These are phyloP conservation scores for Aphanocladium album DNA, from an alignment of 2,329 filamentous ascomycete species.

Conservation along the genomic window DNA sequence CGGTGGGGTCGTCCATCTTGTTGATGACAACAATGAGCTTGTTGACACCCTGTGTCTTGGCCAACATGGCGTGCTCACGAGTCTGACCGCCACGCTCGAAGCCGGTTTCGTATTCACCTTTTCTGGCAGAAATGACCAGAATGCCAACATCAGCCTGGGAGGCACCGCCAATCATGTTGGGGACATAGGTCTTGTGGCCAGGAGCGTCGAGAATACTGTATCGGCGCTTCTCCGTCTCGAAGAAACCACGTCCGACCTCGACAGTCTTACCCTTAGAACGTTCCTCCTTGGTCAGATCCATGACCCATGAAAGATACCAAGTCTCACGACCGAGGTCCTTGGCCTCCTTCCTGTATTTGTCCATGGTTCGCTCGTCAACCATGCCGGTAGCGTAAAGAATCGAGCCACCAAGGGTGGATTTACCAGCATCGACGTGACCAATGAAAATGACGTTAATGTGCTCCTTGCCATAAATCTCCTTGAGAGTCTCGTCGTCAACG, in stretches of 20 bases:
- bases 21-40: constrained; percentile 93
- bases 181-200: constrained; percentile 96
- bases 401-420: constrained; percentile 90
- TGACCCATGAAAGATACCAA: constrained; percentile 98
- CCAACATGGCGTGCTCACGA: constrained; percentile 93
- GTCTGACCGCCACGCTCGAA: constrained; percentile 97
- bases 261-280: constrained; percentile 96
- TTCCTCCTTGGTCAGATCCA: constrained; percentile 96
- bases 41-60: constrained; percentile 97
- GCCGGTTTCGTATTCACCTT: constrained; percentile 97
- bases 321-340: constrained; percentile 96
- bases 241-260: constrained; percentile 91
- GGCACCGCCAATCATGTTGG: constrained; percentile 95
- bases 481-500: constrained; percentile 67
- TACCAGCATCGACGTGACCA: constrained; percentile 96
- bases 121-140: constrained; percentile 90
- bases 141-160: constrained; percentile 92
- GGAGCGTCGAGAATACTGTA: constrained; percentile 97
- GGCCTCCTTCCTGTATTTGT: constrained; percentile 95
- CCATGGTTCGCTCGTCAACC: constrained; percentile 98
- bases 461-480: constrained; percentile 94
- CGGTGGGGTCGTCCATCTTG: constrained; percentile 98
- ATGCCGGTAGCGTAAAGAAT: constrained; percentile 93
- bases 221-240: constrained; percentile 92
- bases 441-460: constrained; percentile 95